phyloP scores from a whole-genome alignment of 148 eudicot species.

The Chenopodium suecicum region DNA sequence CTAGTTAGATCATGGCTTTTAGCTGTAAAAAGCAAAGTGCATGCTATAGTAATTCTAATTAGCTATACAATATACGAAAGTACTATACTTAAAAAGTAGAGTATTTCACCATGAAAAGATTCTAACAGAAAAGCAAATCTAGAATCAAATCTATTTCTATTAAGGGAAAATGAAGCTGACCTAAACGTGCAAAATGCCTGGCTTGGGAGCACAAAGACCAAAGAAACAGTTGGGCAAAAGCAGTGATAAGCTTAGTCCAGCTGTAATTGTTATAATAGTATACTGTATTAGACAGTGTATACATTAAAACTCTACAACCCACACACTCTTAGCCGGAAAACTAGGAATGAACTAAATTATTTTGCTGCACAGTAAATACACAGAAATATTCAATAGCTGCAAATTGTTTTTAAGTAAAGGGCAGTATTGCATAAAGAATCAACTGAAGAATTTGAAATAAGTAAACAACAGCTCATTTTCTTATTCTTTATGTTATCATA shows the following conservation, averaged over 20 bases:
- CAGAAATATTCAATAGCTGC: background rate
- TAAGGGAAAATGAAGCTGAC: constrained; percentile 9
- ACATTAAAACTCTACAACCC: background rate
- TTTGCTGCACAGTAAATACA: background rate
- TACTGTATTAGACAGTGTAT: background rate
- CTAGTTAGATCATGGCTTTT: constrained; percentile 3
- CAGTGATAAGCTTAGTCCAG: constrained; percentile 14
- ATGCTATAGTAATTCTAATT: background rate
- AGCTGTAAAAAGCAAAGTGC: constrained; percentile 14
- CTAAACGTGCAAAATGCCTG: constrained; percentile 13
- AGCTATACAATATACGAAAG: too few species aligned
- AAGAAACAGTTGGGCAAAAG: constrained; percentile 9
- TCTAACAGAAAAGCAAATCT: constrained; percentile 10
- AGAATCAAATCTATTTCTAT: constrained; percentile 12
- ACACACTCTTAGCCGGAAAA: background rate
- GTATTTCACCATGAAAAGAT: background rate
- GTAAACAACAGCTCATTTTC: background rate
- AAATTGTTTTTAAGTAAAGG: background rate
- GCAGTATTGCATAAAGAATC: background rate
- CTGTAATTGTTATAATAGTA: constrained; percentile 11
- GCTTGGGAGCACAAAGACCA: constrained; percentile 13
- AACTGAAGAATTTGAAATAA: background rate
- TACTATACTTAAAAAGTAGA: background rate
- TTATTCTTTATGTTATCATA: too few species aligned
- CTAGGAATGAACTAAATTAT: background rate